Base-by-base conservation (phyloP, 352 stramenopile species). In the Globisporangium nunn region DNA sequence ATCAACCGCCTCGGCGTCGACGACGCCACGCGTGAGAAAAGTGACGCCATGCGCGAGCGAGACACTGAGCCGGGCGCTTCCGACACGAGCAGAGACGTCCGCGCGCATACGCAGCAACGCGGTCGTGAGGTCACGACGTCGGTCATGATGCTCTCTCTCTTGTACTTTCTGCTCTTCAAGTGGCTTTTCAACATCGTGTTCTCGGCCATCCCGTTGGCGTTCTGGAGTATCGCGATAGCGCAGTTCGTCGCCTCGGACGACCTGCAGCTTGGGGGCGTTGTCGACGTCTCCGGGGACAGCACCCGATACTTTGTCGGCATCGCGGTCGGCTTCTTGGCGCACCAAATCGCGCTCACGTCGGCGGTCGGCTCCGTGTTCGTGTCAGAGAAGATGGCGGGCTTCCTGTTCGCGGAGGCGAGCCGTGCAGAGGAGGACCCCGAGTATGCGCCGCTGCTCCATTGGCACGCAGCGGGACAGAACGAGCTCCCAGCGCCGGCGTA, bases 81-180 rank as follows among this genome's bases (percentile, higher is more conserved):
- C 23, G 23, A 23, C 23, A 23, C 18, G 3, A 4, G 10, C n/a
- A 23, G 44, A 49, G 5, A 37, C 33, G 33, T 37, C 6, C 23
- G 10, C 17, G 18, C 17, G 2, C 17, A 17, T 0, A 6, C 33
- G 14, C 4, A 35, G 40, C 59, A 67, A 23, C 63, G 45, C 1
- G 67, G 68, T 1, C 65, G 65, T 12, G 76, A 87, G 52, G 73
- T 89, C 44, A 89, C 79, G 30, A 15, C 65, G 18, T 66, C 73
- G 0, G 79, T 85, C 40, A 87, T 89, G 79, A 31, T 81, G 52
- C 62, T 81, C 54, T 89, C 79, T 44, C 46, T 85, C 29, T 46
- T 87, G 15, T 89, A 89, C 58, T 89, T 89, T 30, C 39, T 89
- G 55, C 57, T 86, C 47, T 87, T 89, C 68, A 83, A 84, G 52